Conservation (phyloP, 805 yeast genomes). For the Yamadazyma tumulicola region DNA sequence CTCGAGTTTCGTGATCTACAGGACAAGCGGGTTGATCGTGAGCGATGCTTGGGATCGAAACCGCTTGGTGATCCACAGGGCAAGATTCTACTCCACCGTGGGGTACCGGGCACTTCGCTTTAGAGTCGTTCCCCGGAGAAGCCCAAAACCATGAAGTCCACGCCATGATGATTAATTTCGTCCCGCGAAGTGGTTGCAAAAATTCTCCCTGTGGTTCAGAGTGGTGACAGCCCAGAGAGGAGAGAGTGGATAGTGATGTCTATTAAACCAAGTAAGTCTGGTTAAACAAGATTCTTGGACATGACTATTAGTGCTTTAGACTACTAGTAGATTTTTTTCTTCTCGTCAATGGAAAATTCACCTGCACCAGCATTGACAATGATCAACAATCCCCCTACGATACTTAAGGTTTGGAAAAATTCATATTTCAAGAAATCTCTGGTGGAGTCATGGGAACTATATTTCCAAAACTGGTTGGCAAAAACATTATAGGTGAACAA, state of each 20-base stretch:
- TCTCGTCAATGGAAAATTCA: slow-evolving; percentile 86
- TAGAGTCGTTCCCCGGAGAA: not conserved
- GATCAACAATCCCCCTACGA: slow-evolving; percentile 88
- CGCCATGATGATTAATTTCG: not conserved
- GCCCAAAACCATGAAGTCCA: slow-evolving; percentile 8
- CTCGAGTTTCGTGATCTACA: slow-evolving; percentile 28
- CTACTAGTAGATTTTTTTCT: slow-evolving; percentile 77
- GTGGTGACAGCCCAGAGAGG: no score
- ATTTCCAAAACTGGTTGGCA: slow-evolving; percentile 87
- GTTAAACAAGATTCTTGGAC: no score
- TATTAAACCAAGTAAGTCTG: no score
- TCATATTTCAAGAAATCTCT: slow-evolving; percentile 91
- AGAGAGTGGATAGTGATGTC: no score
- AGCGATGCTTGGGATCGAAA: no score
- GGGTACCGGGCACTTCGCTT: slow-evolving; percentile 1
- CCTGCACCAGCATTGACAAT: slow-evolving; percentile 98
- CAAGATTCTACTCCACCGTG: slow-evolving; percentile 31
- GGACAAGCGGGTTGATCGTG: slow-evolving; percentile 23
- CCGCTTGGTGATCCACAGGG: slow-evolving; percentile 51
- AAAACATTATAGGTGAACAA: slow-evolving; percentile 72
- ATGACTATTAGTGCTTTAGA: no score
- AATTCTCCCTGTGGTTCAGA: no score
- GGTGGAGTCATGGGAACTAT: slow-evolving; percentile 64
- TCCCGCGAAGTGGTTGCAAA: slow-evolving; percentile 1
- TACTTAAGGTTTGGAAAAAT: slow-evolving; percentile 89